Percentiles rank a stretch among this genome's conserved stretches.
These are phyloP conservation scores for Tylopilus subfusipes DNA, from an alignment of 768 basidiomycete genomes.

Conservation along the genomic window DNA sequence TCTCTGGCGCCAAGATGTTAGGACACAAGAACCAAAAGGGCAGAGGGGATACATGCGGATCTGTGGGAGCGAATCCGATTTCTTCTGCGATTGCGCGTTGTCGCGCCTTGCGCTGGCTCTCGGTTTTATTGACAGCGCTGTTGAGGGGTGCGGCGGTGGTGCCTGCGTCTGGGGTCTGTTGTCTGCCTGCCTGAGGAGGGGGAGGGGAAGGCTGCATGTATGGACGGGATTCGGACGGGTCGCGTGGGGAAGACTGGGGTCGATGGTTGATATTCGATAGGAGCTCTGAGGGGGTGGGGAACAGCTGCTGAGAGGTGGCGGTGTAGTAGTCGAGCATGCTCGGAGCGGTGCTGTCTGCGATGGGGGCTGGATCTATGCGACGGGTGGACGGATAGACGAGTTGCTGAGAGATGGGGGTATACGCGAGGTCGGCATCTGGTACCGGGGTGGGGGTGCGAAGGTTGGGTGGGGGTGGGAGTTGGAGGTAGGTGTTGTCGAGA, in stretches of 20 bases:
- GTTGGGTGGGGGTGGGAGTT: too few relatives aligned
- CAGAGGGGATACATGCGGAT: conserved; percentile 45
- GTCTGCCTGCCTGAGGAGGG: conserved; percentile 4
- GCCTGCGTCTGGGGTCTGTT: conserved; percentile 12
- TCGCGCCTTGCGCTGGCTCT: conserved; percentile 54
- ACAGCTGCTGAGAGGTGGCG: conserved; percentile 36
- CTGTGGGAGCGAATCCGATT: conserved; percentile 56
- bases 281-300: conserved; percentile 66
- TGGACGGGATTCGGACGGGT: conserved; percentile 1
- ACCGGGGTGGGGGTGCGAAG: conserved; percentile 8
- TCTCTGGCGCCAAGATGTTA: conserved; percentile 40
- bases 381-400: conserved; percentile 13
- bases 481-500: conserved; percentile 11
- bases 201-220: conserved; percentile 11
- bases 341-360: background rate
- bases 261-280: conserved; percentile 41
- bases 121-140: conserved; percentile 30
- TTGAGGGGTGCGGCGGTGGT: background rate
- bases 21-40: background rate
- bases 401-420: conserved; percentile 9
- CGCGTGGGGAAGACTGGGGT: conserved; percentile 2
- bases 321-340: conserved; percentile 23
- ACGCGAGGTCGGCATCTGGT: conserved; percentile 2
- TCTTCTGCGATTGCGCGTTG: conserved; percentile 55
- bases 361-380: background rate